These are phyloP conservation scores for Fraxinus quadrangulata DNA, from an alignment of 257 asterid species.

Conservation along the genomic window DNA sequence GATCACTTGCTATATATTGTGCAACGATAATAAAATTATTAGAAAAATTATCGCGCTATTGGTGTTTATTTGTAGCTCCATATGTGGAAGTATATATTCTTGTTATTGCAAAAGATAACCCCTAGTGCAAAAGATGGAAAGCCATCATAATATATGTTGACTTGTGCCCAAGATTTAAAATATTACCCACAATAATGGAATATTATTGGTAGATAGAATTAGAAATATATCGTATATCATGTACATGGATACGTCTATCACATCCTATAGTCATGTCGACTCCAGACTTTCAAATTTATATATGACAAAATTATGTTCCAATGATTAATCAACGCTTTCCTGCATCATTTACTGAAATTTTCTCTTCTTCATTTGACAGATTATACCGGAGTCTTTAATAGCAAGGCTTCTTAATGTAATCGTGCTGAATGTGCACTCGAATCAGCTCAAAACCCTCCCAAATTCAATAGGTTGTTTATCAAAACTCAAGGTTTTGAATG, in stretches of 20 bases:
- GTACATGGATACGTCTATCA: too few relatives aligned
- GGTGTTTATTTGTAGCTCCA: background rate
- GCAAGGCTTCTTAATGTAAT: constrained; percentile 76
- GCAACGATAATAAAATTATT: too few relatives aligned
- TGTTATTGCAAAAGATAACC: background rate
- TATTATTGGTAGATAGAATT: too few relatives aligned
- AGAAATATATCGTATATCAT: background rate
- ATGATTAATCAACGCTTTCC: background rate
- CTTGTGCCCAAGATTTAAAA: too few relatives aligned
- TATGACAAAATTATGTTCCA: background rate
- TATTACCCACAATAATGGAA: too few relatives aligned
- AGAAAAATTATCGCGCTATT: too few relatives aligned
- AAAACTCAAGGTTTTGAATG: constrained; percentile 71
- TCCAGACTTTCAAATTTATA: background rate
- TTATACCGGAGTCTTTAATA: constrained; percentile 76
- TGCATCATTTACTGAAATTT: background rate
- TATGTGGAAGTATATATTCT: too few relatives aligned
- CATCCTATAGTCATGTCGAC: background rate
- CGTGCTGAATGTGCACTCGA: constrained; percentile 70
- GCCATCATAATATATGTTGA: background rate
- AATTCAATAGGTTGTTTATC: constrained; percentile 87
- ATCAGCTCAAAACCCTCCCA: constrained; percentile 75
- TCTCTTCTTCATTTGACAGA: constrained; percentile 38
- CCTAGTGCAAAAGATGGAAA: background rate
- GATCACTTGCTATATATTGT: too few relatives aligned